Evolutionary conservation across 306 rosid species (phyloP).

Genomic region (Corylus avellana): DNA sequence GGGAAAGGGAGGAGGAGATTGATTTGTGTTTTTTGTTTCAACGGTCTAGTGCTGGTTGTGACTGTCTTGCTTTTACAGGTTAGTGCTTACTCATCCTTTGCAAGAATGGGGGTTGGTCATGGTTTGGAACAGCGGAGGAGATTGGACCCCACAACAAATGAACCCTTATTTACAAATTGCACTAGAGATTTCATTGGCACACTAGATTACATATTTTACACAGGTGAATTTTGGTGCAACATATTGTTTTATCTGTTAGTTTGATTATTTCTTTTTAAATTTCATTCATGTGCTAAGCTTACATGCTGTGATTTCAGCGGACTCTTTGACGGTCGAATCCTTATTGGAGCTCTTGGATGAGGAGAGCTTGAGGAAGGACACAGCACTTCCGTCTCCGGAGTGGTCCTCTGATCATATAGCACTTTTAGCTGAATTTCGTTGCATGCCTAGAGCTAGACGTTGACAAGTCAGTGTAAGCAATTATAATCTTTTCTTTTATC

Average conservation of each 20-base stretch:
- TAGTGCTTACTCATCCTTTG: slow-evolving; percentile 90
- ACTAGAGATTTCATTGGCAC: slow-evolving; percentile 95
- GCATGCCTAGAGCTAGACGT: slow-evolving; percentile 85
- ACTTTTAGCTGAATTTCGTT: slow-evolving; percentile 89
- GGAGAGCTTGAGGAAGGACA: slow-evolving; percentile 94
- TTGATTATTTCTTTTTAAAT: neutral
- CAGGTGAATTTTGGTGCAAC: slow-evolving; percentile 53
- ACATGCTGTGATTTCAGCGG: slow-evolving; percentile 62
- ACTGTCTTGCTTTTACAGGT: slow-evolving; percentile 50
- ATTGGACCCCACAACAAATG: slow-evolving; percentile 74
- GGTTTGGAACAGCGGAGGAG: slow-evolving; percentile 80
- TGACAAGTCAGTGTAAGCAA: slow-evolving; percentile 52
- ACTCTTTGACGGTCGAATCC: slow-evolving; percentile 88
- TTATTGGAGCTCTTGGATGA: slow-evolving; percentile 95
- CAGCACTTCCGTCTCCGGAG: slow-evolving; percentile 98
- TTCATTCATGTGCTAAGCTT: slow-evolving; percentile 11
- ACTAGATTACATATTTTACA: slow-evolving; percentile 95
- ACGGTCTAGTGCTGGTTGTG: slow-evolving; percentile 3
- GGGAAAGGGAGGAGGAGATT: neutral
- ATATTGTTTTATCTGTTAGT: slow-evolving; percentile 11
- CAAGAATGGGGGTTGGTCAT: slow-evolving; percentile 64
- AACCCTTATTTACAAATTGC: slow-evolving; percentile 88
- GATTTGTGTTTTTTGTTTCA: slow-evolving; percentile 9
- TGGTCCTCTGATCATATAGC: slow-evolving; percentile 99
- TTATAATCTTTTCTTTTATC: neutral